These are phyloP conservation scores for Rhododendron ferrugineum DNA, from an alignment of 148 eudicot species.

Conservation along the genomic window DNA sequence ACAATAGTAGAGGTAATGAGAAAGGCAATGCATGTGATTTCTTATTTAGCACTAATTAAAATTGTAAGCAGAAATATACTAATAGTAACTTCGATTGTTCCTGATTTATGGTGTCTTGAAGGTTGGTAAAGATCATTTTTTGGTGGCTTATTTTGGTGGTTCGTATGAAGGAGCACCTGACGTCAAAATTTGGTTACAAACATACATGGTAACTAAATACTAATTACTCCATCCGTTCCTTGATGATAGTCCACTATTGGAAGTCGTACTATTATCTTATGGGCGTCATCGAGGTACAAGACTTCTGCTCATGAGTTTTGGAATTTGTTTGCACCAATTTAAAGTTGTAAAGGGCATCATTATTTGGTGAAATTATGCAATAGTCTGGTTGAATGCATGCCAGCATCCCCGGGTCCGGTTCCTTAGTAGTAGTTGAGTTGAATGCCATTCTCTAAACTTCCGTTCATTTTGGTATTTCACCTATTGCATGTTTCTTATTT, in stretches of 20 bases:
- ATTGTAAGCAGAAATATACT: background rate
- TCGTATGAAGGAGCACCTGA: slow-evolving; percentile 77
- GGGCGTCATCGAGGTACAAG: background rate
- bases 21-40: background rate
- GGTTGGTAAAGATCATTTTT: slow-evolving; percentile 70
- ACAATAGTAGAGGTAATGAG: slow-evolving; percentile 76
- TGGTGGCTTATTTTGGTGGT: slow-evolving; percentile 95
- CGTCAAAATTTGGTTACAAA: slow-evolving; percentile 92
- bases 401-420: background rate
- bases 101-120: slow-evolving; percentile 19
- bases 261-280: background rate
- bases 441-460: background rate
- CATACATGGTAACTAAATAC: slow-evolving; percentile 45
- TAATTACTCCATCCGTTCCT: background rate
- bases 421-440: background rate
- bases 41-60: background rate
- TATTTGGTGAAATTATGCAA: background rate
- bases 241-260: background rate
- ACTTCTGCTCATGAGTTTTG: background rate
- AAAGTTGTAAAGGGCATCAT: background rate
- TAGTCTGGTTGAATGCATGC: no score
- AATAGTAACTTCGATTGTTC: background rate
- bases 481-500: background rate
- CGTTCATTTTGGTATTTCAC: background rate
- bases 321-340: background rate